phyloP scores from a whole-genome alignment of 176 grass and related monocot species.

The Areca catechu region DNA sequence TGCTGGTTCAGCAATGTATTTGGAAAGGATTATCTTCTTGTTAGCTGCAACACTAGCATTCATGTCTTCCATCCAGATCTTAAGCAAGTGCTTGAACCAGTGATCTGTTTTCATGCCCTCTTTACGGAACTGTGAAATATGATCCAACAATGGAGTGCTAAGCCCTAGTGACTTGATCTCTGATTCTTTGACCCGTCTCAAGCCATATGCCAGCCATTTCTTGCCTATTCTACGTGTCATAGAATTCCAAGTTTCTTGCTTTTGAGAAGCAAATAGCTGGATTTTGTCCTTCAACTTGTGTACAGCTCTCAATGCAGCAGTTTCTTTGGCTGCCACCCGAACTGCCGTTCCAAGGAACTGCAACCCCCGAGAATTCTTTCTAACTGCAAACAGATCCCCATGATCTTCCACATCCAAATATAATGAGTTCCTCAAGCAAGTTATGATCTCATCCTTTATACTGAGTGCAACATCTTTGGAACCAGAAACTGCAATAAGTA shows the following conservation, averaged over 20 bases:
- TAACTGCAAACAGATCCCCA: conserved; percentile 34
- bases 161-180: conserved; percentile 81
- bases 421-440: conserved; percentile 49
- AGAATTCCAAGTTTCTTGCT: conserved; percentile 79
- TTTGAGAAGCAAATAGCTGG: conserved; percentile 72
- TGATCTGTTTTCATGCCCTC: conserved; percentile 96
- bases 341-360: conserved; percentile 66
- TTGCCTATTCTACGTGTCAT: conserved; percentile 86
- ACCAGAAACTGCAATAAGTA: conserved; percentile 76
- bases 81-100: conserved; percentile 88
- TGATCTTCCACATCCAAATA: conserved; percentile 47
- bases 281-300: conserved; percentile 85
- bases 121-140: conserved; percentile 77
- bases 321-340: conserved; percentile 36
- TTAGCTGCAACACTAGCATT: conserved; percentile 57
- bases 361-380: conserved; percentile 32
- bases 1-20: conserved; percentile 78
- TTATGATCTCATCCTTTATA: conserved; percentile 59
- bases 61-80: conserved; percentile 83
- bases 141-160: conserved; percentile 76
- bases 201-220: conserved; percentile 87
- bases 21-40: conserved; percentile 65
- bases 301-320: conserved; percentile 52
- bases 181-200: conserved; percentile 89
- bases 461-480: conserved; percentile 45